Percentiles rank a stretch among this genome's conserved stretches.
Conservation (phyloP, 768 basidiomycete genomes). For the Cyclocybe cylindracea region DNA sequence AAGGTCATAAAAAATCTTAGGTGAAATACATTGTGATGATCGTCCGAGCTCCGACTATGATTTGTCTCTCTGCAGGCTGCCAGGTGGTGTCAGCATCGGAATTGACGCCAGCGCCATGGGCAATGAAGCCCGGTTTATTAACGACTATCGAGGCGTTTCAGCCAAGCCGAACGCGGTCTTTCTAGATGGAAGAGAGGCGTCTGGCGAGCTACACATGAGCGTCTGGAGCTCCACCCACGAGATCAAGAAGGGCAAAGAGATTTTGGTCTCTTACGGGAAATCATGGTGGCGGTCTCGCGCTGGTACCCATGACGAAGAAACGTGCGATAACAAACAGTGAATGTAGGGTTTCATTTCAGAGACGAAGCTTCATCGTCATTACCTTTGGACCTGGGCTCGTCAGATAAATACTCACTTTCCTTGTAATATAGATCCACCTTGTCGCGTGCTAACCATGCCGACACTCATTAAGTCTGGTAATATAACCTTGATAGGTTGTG, state of each 20-base stretch:
- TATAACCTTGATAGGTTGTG: no score
- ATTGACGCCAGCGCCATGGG: slow-evolving; percentile 76
- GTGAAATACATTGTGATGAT: slow-evolving; percentile 81
- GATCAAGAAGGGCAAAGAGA: slow-evolving; percentile 80
- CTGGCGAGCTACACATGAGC: slow-evolving; percentile 74
- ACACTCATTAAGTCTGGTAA: no score
- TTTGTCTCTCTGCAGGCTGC: slow-evolving; percentile 69
- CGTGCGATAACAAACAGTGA: no score
- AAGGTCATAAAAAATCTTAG: slow-evolving; percentile 28
- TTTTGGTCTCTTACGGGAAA: slow-evolving; percentile 88
- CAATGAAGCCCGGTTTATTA: slow-evolving; percentile 88
- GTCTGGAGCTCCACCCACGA: slow-evolving; percentile 63
- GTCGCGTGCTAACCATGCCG: no score
- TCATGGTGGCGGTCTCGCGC: slow-evolving; percentile 71
- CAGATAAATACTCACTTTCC: no score
- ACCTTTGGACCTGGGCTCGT: no score
- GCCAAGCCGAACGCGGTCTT: slow-evolving; percentile 73
- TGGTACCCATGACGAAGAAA: slow-evolving; percentile 3
- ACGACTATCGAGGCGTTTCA: slow-evolving; percentile 85
- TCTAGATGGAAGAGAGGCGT: slow-evolving; percentile 48
- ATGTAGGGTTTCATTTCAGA: neutral
- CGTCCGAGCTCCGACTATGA: slow-evolving; percentile 84
- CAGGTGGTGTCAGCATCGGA: slow-evolving; percentile 64
- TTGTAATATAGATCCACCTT: no score
- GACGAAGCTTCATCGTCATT: no score